phyloP scores from a whole-genome alignment of 2,329 filamentous ascomycete species.

The Dactylellina parvicollis region DNA sequence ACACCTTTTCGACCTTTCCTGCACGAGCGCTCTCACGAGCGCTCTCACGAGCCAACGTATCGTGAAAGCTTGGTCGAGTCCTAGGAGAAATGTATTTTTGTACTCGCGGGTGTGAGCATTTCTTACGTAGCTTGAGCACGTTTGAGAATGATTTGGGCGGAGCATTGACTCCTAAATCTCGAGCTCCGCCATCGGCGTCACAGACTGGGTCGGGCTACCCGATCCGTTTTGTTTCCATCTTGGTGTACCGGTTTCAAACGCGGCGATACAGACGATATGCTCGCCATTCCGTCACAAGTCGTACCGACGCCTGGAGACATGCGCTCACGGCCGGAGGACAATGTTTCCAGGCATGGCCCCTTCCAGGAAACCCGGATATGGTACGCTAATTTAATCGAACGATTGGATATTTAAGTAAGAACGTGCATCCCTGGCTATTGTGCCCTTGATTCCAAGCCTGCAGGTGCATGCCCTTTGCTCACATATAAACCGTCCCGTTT shows the following conservation, averaged over 20 bases:
- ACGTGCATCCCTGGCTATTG: neutral
- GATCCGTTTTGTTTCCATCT: neutral
- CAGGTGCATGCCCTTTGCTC: neutral
- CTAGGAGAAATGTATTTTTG: neutral
- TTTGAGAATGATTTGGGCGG: constrained; percentile 28
- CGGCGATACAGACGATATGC: neutral
- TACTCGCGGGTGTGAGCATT: neutral
- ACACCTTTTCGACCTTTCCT: no score
- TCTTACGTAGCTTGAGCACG: constrained; percentile 8
- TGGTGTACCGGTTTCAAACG: neutral
- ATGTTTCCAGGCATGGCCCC: constrained; percentile 3
- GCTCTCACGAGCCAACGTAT: neutral
- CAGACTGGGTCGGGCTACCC: neutral
- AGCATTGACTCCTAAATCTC: neutral
- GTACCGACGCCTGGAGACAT: neutral
- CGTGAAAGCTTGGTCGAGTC: no score
- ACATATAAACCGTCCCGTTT: constrained; percentile 18
- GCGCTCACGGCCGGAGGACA: neutral
- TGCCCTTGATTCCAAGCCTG: neutral
- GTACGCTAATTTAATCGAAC: constrained; percentile 13
- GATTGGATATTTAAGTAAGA: neutral
- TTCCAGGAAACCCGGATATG: neutral
- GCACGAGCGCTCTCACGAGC: no score
- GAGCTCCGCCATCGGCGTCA: neutral
- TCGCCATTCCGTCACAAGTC: neutral